Evolutionary conservation across 176 grass and related monocot genomes (phyloP), one percentile per base, ranked within the genome.

Genomic region (Aegilops tauschii): DNA sequence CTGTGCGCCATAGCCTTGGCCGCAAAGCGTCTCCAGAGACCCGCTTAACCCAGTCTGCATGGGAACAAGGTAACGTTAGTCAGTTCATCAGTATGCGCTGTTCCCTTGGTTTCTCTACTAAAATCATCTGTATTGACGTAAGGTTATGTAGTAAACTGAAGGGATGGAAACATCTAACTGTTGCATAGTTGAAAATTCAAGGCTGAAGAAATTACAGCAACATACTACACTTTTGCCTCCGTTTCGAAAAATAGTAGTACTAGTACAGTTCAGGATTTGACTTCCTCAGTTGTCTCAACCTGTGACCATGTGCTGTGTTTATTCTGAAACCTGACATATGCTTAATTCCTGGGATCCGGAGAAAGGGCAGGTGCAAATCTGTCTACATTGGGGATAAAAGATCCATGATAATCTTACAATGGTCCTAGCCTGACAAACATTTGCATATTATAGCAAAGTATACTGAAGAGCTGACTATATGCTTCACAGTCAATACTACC

Each of bases 21-120:
- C 88, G 7, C 88, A 90, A 7, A 82, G 61, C 62, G 83, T 90
- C 83, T 90, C 88, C 71, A 90, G 70, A 0, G 88, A 81, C 9
- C 83, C 88, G 70, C 88, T 90, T 65, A 90, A 63, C 1, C 88
- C 88, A 29, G 88, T 90, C 88, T 89, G 69, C 56, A 64, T 10
- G 27, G n/a, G 9, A 75, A 45, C 42, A 30, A 54, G 16, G n/a
- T 52, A 73, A 7, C 76, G 32, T 1, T 45, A 74, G 40, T 74
- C 18, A 21, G 11, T 12, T 64, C 1, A 80, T 70, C 32, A 80
- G 76, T 14, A 80, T 9, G 21, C 44, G 16, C 10, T 36, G 29
- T 82, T 82, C 30, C 29, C 6, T 82, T 13, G 30, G 30, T 31
- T 14, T 20, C 27, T 81, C 27, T 67, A 21, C 35, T 37, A 28